Conservation (phyloP, 306 rosid genomes). For the Astragalus membranaceus region DNA sequence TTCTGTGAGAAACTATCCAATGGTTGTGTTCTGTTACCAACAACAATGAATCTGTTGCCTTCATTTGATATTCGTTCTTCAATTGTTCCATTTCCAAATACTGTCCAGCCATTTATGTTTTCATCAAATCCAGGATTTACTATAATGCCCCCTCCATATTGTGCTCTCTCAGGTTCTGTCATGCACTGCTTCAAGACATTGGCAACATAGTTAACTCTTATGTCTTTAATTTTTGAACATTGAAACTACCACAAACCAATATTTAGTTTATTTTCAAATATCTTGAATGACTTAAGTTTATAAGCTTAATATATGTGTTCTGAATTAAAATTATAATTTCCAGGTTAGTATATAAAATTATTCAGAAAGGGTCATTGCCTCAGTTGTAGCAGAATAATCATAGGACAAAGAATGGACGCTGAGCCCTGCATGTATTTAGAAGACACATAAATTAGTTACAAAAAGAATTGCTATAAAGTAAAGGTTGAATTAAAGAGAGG, state of each 20-base stretch:
- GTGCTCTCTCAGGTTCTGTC: slow-evolving; percentile 44
- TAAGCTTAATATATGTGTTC: too few species aligned
- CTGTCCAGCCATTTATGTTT: slow-evolving; percentile 51
- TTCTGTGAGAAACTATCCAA: slow-evolving; percentile 53
- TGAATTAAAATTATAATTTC: too few species aligned
- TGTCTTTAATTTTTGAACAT: neutral
- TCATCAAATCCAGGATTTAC: slow-evolving; percentile 66
- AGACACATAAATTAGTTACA: neutral
- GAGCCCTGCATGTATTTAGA: slow-evolving; percentile 38
- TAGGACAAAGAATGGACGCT: slow-evolving; percentile 37
- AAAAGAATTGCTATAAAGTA: neutral
- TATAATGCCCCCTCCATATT: slow-evolving; percentile 73
- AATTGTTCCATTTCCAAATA: slow-evolving; percentile 48
- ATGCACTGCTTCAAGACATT: slow-evolving; percentile 48
- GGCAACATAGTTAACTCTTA: neutral
- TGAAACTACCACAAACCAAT: neutral
- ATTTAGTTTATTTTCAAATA: neutral
- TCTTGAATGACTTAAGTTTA: neutral
- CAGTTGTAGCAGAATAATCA: slow-evolving; percentile 51
- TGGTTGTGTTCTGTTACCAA: slow-evolving; percentile 36
- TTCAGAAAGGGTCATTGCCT: slow-evolving; percentile 37
- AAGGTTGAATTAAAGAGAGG: neutral
- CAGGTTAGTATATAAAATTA: neutral
- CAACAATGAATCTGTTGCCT: slow-evolving; percentile 63
- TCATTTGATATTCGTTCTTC: slow-evolving; percentile 38